Evolutionary conservation across 2,329 filamentous ascomycete genomes (phyloP), one percentile per base, ranked within the genome.

Genomic region (Fusarium sp.): DNA sequence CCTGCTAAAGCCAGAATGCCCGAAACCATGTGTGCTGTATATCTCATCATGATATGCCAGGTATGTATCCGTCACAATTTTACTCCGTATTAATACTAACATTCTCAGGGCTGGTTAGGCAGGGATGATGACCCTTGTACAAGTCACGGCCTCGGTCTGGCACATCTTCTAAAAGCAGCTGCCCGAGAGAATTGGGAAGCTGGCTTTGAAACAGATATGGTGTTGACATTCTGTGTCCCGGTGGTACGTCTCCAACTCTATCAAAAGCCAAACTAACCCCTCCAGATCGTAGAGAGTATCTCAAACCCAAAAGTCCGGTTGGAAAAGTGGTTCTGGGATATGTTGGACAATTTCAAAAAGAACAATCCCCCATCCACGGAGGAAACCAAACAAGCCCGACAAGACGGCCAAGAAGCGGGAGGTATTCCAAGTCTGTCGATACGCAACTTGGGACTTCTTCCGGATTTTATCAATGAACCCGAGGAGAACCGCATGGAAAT

Each of bases 11-110:
- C 73, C 6, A 61, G 63, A 9, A 74, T 75, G 5, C 61, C 72
- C 0, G 78, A 80, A 19, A 80, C 78, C 0, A 71, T 80, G 35
- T 79, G 78, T 17, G 76, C 78, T 7, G 75, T 80, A 7, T 80
- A 80, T 52, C 57, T 81, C 10, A 64, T 80, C 19, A 76, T 79
- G 72, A 73, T 81, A 30, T 75, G 71, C 13, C 76, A 80, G 69
- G 78, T 79, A 52, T 9, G 73, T 37, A 13, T 22, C 15, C 24
- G 24, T 24, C 24, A 24, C 24, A 7, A 7, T 24, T 24, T 24
- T 24, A 24, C 7, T 24, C 22, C 22, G 22, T 22, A 22, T 22
- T 22, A 22, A 24, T 24, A 32, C 59, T 62, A 45, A 33, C 17
- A 6, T 6, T 10, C 9, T 0, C 19, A 76, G 78, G 74, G 74